A percentile compares a stretch with the other conserved stretches of the same genome.
Conservation (phyloP, 495 filamentous ascomycete species). For the Podospora tetraspora region DNA sequence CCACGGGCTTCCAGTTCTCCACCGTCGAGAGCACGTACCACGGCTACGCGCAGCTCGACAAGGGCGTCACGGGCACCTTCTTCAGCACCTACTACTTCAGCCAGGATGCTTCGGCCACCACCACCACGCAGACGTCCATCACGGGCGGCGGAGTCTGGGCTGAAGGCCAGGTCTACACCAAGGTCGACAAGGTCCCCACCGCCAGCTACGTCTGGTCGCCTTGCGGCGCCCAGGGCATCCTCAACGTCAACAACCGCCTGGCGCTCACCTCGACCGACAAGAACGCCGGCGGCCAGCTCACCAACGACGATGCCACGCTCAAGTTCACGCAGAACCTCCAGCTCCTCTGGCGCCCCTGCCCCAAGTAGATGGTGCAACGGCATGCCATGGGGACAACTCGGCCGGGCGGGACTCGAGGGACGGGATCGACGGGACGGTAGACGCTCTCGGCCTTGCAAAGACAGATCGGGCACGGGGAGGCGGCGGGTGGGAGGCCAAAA, state of each 20-base stretch:
- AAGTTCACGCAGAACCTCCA: conserved; percentile 53
- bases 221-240: conserved; percentile 51
- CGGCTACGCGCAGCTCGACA: conserved; percentile 51
- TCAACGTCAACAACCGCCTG: conserved; percentile 58
- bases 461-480: conserved; percentile 15
- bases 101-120: conserved; percentile 43
- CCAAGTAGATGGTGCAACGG: conserved; percentile 16
- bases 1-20: conserved; percentile 54
- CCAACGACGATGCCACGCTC: conserved; percentile 53
- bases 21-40: conserved; percentile 52
- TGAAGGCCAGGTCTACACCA: conserved; percentile 52
- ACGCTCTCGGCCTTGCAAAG: conserved; percentile 9
- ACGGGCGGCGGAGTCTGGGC: conserved; percentile 42
- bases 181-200: conserved; percentile 48
- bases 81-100: conserved; percentile 56
- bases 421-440: conserved; percentile 8
- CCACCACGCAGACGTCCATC: conserved; percentile 48
- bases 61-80: conserved; percentile 50
- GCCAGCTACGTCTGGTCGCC: conserved; percentile 52
- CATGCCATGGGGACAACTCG: not conserved
- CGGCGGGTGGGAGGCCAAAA: conserved; percentile 13
- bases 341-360: conserved; percentile 47
- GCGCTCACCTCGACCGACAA: conserved; percentile 42
- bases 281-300: conserved; percentile 42
- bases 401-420: not conserved